Conservation (phyloP, 768 basidiomycete genomes). For the Lyophyllum shimeji region DNA sequence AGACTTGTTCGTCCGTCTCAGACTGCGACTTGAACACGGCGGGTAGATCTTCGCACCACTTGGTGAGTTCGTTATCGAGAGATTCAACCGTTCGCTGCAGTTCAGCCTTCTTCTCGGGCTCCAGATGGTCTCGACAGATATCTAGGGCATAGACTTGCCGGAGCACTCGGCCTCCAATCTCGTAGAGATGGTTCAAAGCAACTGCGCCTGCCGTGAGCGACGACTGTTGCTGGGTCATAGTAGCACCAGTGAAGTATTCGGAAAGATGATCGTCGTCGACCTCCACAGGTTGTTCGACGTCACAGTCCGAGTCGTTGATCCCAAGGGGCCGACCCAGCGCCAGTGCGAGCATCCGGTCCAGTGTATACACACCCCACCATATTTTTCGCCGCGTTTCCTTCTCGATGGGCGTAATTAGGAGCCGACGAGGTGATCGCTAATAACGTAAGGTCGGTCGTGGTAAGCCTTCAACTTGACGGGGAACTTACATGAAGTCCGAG, state of each 20-base stretch:
- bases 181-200: constrained; percentile 74
- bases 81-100: constrained; percentile 78
- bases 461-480: constrained; percentile 13
- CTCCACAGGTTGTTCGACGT: constrained; percentile 81
- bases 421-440: constrained; percentile 80
- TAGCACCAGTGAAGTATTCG: constrained; percentile 69
- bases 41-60: constrained; percentile 84
- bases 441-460: constrained; percentile 15
- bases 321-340: constrained; percentile 88
- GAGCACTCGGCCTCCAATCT: constrained; percentile 81
- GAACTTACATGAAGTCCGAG: constrained; percentile 83
- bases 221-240: constrained; percentile 51
- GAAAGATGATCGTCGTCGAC: constrained; percentile 79
- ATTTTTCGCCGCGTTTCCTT: constrained; percentile 90
- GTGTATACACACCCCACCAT: constrained; percentile 92
- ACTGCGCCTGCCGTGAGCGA: constrained; percentile 83
- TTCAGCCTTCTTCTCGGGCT: constrained; percentile 72
- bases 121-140: constrained; percentile 68
- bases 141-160: constrained; percentile 83
- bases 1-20: constrained; percentile 75
- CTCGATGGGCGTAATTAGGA: constrained; percentile 69
- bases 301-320: constrained; percentile 87
- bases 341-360: constrained; percentile 91
- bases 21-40: constrained; percentile 71
- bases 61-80: constrained; percentile 72